These are phyloP conservation scores for Arachnomyces sp. DNA, from an alignment of 2,329 filamentous ascomycete genomes.

Conservation along the genomic window DNA sequence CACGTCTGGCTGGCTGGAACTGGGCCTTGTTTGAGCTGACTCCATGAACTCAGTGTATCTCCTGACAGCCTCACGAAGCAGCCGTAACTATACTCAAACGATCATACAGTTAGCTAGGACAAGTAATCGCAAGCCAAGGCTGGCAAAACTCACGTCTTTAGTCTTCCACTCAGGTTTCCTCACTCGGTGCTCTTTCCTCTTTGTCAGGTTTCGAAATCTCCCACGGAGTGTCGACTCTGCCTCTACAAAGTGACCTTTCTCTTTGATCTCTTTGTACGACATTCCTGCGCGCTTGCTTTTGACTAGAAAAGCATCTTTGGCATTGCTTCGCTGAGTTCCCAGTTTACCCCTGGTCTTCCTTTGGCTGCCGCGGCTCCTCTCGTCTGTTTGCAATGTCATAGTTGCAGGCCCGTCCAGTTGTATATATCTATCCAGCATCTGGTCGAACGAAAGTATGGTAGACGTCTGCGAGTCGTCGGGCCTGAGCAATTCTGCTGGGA, in stretches of 20 bases:
- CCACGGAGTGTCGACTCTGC: conserved; percentile 43
- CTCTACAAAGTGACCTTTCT: conserved; percentile 34
- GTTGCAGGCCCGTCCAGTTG: background rate
- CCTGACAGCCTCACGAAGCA: conserved; percentile 34
- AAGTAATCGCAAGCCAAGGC: background rate
- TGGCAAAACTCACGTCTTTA: conserved; percentile 32
- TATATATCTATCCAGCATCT: background rate
- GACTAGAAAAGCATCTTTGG: conserved; percentile 34
- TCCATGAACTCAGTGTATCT: conserved; percentile 15
- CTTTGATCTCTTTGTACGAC: conserved; percentile 43
- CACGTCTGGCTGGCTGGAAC: background rate
- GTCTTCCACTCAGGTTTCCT: conserved; percentile 39
- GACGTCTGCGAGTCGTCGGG: background rate
- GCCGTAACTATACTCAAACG: conserved; percentile 23
- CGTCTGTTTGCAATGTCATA: background rate
- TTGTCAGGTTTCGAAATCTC: conserved; percentile 40
- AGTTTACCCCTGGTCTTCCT: background rate
- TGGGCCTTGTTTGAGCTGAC: background rate
- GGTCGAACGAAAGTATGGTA: background rate
- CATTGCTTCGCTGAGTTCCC: conserved; percentile 11
- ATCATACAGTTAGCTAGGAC: background rate
- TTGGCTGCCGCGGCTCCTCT: background rate
- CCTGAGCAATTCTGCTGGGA: background rate
- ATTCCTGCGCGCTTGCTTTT: conserved; percentile 33
- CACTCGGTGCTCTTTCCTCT: conserved; percentile 37